A percentile compares a stretch with the other conserved stretches of the same genome.
Evolutionary conservation across 306 rosid genomes (phyloP).

Genomic region (Vigna nakashimae): DNA sequence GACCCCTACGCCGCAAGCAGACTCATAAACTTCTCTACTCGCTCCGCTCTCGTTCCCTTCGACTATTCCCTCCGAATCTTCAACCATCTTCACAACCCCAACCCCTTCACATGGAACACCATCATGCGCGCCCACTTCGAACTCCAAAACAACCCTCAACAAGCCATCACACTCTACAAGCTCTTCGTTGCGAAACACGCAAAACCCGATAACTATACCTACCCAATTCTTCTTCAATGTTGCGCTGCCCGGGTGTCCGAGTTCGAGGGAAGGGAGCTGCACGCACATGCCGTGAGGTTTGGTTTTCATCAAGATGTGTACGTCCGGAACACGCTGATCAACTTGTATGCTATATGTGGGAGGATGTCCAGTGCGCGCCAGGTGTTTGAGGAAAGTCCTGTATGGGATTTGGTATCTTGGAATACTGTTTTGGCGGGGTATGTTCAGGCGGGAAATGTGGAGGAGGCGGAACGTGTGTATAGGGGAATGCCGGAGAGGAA

Average conservation of each 20-base stretch:
- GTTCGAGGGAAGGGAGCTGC: conserved; percentile 67
- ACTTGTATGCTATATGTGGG: conserved; percentile 68
- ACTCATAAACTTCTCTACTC: conserved; percentile 58
- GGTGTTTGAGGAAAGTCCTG: conserved; percentile 74
- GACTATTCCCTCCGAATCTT: conserved; percentile 57
- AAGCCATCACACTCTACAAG: conserved; percentile 40
- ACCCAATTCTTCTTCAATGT: conserved; percentile 70
- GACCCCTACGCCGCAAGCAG: conserved; percentile 78
- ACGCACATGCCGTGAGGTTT: conserved; percentile 57
- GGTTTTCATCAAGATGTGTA: conserved; percentile 70
- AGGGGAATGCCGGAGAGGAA: conserved; percentile 64
- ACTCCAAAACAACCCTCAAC: conserved; percentile 53
- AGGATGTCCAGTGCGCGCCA: conserved; percentile 61
- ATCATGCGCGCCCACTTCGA: conserved; percentile 72
- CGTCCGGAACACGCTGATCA: conserved; percentile 76
- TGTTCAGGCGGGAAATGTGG: conserved; percentile 57
- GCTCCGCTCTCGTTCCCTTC: conserved; percentile 54
- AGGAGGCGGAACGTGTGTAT: conserved; percentile 55
- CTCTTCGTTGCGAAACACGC: conserved; percentile 1
- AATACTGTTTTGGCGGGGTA: conserved; percentile 79
- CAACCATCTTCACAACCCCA: conserved; percentile 60
- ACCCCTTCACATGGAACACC: conserved; percentile 78
- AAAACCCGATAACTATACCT: conserved; percentile 48
- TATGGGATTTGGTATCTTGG: conserved; percentile 75
- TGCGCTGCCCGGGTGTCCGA: conserved; percentile 60